A percentile compares a stretch with the other conserved stretches of the same genome.
Evolutionary conservation across 768 basidiomycete genomes (phyloP).

Genomic region (Xerocomus spinulosus): DNA sequence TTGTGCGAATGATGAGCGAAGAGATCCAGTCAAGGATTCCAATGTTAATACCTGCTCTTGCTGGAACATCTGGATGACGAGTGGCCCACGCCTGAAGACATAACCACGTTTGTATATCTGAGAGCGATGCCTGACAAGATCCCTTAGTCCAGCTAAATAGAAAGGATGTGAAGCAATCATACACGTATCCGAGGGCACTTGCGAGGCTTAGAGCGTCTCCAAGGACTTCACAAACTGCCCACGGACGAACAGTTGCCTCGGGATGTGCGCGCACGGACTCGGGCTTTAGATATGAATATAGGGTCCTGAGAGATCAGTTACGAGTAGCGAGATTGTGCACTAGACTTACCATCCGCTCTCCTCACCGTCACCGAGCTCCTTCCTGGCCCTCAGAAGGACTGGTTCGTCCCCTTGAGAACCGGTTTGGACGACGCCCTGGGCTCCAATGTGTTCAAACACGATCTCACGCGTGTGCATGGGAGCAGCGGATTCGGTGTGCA

Average conservation of each 20-base stretch:
- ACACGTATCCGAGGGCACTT: conserved; percentile 74
- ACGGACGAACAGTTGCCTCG: conserved; percentile 82
- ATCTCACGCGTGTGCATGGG: conserved; percentile 73
- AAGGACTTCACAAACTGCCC: conserved; percentile 73
- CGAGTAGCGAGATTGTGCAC: not conserved
- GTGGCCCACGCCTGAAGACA: conserved; percentile 61
- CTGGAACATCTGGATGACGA: conserved; percentile 80
- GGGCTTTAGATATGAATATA: conserved; percentile 79
- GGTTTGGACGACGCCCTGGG: conserved; percentile 53
- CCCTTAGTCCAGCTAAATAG: conserved; percentile 1
- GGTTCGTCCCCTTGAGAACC: conserved; percentile 52
- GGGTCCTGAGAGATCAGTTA: conserved; percentile 43
- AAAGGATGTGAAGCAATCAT: conserved; percentile 22
- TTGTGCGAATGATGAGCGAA: conserved; percentile 26
- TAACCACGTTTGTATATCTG: conserved; percentile 83
- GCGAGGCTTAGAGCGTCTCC: conserved; percentile 81
- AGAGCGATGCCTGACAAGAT: conserved; percentile 48
- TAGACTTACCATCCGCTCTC: conserved; percentile 55
- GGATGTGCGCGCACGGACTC: conserved; percentile 81
- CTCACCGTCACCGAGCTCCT: conserved; percentile 58
- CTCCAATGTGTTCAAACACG: conserved; percentile 77
- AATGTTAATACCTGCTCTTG: conserved; percentile 63
- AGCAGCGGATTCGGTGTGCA: conserved; percentile 73
- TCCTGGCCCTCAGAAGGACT: conserved; percentile 65
- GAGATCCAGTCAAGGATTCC: not conserved